Conservation (phyloP, 768 basidiomycete species). For the Lepiota subincarnata region DNA sequence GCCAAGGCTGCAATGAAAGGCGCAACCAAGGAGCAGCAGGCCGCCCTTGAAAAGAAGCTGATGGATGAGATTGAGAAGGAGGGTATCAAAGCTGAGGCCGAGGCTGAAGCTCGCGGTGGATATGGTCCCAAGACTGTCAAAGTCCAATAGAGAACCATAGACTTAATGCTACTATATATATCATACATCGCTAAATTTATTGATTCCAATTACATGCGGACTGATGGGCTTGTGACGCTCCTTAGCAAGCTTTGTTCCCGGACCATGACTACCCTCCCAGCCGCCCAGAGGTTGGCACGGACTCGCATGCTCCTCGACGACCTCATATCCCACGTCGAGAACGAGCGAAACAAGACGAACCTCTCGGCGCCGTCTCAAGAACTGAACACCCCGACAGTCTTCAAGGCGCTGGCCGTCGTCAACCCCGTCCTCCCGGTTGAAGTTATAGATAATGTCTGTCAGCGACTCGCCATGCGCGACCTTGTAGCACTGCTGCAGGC, state of each 20-base stretch:
- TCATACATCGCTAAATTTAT: no score
- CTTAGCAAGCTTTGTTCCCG: neutral
- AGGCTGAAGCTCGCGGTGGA: conserved; percentile 33
- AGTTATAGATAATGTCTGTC: conserved; percentile 23
- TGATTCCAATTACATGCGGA: no score
- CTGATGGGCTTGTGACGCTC: no score
- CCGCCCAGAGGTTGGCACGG: neutral
- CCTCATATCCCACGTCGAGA: conserved; percentile 11
- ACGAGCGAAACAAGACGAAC: conserved; percentile 1
- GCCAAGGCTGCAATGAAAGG: conserved; percentile 55
- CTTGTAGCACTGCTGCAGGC: conserved; percentile 17
- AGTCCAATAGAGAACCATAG: conserved; percentile 22
- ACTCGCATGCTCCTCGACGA: conserved; percentile 11
- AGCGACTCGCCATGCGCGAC: conserved; percentile 18
- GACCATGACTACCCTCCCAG: conserved; percentile 3
- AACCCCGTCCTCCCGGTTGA: conserved; percentile 22
- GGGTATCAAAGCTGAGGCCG: conserved; percentile 65
- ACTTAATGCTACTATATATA: neutral
- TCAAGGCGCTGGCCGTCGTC: neutral
- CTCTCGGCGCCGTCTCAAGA: neutral
- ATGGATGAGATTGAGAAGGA: conserved; percentile 71
- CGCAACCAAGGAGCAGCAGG: conserved; percentile 49
- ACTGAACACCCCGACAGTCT: neutral
- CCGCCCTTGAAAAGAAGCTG: conserved; percentile 55
- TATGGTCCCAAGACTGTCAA: conserved; percentile 30